These are phyloP conservation scores for Fraxinus sp. DNA, from an alignment of 305 asterid species.

Conservation along the genomic window DNA sequence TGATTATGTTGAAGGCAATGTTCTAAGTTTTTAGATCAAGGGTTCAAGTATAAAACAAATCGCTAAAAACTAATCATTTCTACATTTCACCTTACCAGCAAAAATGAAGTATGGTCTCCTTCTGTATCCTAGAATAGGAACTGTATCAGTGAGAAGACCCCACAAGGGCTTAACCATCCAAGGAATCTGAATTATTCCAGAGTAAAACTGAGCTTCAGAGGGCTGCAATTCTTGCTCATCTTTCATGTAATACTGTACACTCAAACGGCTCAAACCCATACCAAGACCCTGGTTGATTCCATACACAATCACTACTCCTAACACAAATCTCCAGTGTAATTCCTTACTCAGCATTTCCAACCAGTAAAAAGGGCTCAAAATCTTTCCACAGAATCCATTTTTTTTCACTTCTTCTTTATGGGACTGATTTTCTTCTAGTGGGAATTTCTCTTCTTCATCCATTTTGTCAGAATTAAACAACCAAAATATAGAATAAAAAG, in stretches of 20 bases:
- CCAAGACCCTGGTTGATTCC: slow-evolving; percentile 64
- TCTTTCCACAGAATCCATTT: slow-evolving; percentile 27
- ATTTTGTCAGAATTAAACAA: slow-evolving; percentile 6
- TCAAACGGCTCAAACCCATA: slow-evolving; percentile 51
- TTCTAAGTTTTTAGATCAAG: neutral
- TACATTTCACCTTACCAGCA: slow-evolving; percentile 41
- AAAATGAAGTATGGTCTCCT: slow-evolving; percentile 59
- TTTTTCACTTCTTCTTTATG: slow-evolving; percentile 21
- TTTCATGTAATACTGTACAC: slow-evolving; percentile 65
- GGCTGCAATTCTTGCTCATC: slow-evolving; percentile 70
- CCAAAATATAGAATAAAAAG: neutral
- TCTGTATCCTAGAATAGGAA: slow-evolving; percentile 48
- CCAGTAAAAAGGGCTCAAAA: slow-evolving; percentile 46
- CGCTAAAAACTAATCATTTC: neutral
- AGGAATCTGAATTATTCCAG: slow-evolving; percentile 54
- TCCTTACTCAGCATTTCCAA: slow-evolving; percentile 44
- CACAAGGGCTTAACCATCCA: slow-evolving; percentile 66
- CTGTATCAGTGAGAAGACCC: slow-evolving; percentile 61
- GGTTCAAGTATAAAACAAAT: neutral
- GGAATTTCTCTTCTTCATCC: slow-evolving; percentile 39
- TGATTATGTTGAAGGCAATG: neutral
- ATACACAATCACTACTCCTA: slow-evolving; percentile 55
- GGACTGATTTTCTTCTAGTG: slow-evolving; percentile 26
- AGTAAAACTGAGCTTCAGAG: slow-evolving; percentile 58
- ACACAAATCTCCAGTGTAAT: slow-evolving; percentile 65